Evolutionary conservation across 2,329 filamentous ascomycete genomes (phyloP), one percentile per base, ranked within the genome.

Genomic region (Aspergillus luchuensis): DNA sequence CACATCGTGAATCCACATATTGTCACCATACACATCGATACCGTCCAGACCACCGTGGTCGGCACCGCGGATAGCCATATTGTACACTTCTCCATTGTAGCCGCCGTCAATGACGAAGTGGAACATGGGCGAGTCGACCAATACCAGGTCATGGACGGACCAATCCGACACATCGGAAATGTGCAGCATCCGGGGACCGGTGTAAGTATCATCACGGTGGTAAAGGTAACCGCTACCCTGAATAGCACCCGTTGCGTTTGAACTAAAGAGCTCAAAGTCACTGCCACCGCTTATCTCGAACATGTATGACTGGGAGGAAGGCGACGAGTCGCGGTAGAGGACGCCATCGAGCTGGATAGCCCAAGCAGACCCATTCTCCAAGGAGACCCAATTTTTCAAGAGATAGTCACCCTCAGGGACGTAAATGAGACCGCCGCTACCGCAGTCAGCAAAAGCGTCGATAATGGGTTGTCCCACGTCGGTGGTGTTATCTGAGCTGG

Each of bases 1-100:
- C 57, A 72, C 77, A 68, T 87, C 84, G 66, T 87, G 85, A 52
- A 86, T 74, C 80, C 82, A 84, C 55, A 86, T 80, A 64, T 87
- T 86, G 48, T 70, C 79, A 11, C 80, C 79, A 73, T 78, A 84
- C 4, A 86, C 77, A 67, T 86, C 82, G 57, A 87, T 78, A 2
- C 85, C 85, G 66, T 87, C 85, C 5, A 86, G 71, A 50, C 82
- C 82, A 54, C 83, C 83, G 60, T 73, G 69, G 58, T 85, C 76
- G 3, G 77, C 83, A 49, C 83, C 83, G 5, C 82, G 80, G 58
- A 86, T 82, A 8, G 79, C 80, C 78, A 85, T 79, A 62, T 85
- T 85, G 71, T 85, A 85, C 3, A 84, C 70, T 67, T 85, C 83
- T 11, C 82, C 83, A 65, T 82, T 80, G 15, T 73, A 72, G 67